phyloP scores from a whole-genome alignment of 805 yeast genomes.

The Wickerhamiella parazyma region DNA sequence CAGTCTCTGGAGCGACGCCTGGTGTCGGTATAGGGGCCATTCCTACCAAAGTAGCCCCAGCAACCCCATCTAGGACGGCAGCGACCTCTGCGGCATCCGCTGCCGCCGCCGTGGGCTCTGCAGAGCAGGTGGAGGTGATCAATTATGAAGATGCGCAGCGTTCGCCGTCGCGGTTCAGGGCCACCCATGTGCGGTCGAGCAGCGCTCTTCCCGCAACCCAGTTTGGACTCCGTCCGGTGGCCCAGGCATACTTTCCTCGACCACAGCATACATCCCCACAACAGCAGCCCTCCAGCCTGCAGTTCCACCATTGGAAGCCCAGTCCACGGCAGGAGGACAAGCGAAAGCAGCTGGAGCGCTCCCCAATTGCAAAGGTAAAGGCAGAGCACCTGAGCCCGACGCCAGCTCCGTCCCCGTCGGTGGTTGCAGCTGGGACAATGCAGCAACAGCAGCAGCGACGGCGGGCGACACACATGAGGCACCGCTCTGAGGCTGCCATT shows the following conservation, averaged over 20 bases:
- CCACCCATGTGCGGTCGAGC: constrained; percentile 16
- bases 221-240: constrained; percentile 12
- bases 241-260: constrained; percentile 15
- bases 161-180: constrained; percentile 15
- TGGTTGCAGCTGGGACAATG: neutral
- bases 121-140: constrained; percentile 17
- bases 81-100: constrained; percentile 15
- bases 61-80: constrained; percentile 11
- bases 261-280: constrained; percentile 24
- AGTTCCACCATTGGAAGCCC: constrained; percentile 47
- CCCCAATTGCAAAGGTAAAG: constrained; percentile 2
- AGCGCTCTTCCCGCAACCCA: constrained; percentile 16
- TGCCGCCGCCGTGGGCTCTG: constrained; percentile 3
- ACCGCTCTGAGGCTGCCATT: constrained; percentile 12
- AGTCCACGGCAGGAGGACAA: constrained; percentile 12
- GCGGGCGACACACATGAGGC: constrained; percentile 7
- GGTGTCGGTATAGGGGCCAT: too few relatives aligned
- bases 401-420: constrained; percentile 4
- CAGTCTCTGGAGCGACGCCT: too few relatives aligned
- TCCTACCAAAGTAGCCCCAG: too few relatives aligned
- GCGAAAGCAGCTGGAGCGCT: neutral
- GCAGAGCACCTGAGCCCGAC: constrained; percentile 4
- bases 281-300: constrained; percentile 30
- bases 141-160: constrained; percentile 14
- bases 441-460: constrained; percentile 5